Base-by-base conservation (phyloP, 2,329 filamentous ascomycete species). In the Capronia americana region DNA sequence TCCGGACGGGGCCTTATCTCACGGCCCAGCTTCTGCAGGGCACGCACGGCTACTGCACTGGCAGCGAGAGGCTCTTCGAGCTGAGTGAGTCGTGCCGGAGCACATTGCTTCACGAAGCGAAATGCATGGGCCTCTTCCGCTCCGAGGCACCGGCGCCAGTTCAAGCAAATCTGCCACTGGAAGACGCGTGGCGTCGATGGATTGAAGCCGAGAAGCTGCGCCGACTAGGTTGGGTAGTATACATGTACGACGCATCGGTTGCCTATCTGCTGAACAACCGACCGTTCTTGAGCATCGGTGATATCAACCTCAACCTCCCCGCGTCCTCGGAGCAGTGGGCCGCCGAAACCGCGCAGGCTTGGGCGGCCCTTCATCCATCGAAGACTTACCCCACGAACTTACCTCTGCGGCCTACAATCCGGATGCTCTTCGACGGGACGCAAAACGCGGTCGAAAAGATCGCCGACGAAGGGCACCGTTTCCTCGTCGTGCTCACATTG, bases 171-270 rank as follows among this genome's bases (percentile, higher is more conserved):
- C 32, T 12, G 23, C 5, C 34, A 26, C 17, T 41, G 55, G 55
- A 57, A 14, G 44, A 56, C 6, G 23, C 11, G 14, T 60, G 65
- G 61, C n/a, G 20, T 12, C 4, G 4, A 2, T 67, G 61, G 60
- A 44, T 67, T 23, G 11, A 20, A 6, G 20, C 10, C 4, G 56
- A 67, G 32, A 38, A 20, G n/a, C 12, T 60, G 8, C 48, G 50
- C 2, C 54, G 65, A 10, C n/a, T 64, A 14, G 65, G 26, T 3
- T 67, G 65, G 65, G 65, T 48, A 2, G 24, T 67, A 2, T 67
- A 60, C 28, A 46, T 59, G 28, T 57, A 56, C 32, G 65, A 67
- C 34, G 24, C 65, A 4, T 63, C 65, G 1, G 34, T 28, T 3
- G 14, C 55, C 3, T 61, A 57, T 50, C 10, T 64, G 11, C 65